Evolutionary conservation across 108 stramenopile genomes (phyloP).

Genomic region (Bacterosira constricta): DNA sequence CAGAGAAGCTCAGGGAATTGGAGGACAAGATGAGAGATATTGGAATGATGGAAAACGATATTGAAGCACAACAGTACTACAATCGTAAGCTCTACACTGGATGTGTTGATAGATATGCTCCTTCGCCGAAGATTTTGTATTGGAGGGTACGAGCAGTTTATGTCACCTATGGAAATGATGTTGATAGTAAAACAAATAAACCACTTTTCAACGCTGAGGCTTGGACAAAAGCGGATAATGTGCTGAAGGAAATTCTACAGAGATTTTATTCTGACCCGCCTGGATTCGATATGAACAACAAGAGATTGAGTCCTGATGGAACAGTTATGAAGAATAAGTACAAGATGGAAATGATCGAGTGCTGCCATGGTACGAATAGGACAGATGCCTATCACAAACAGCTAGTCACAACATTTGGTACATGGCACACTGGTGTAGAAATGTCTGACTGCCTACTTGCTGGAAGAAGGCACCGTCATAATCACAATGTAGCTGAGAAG

Average conservation of each 20-base stretch:
- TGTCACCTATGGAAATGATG: too few relatives aligned
- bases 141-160: too few relatives aligned
- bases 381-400: slow-evolving; percentile 32
- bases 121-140: too few relatives aligned
- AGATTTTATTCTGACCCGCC: slow-evolving; percentile 50
- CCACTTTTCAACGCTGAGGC: too few relatives aligned
- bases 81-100: too few relatives aligned
- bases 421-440: slow-evolving; percentile 30
- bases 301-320: slow-evolving; percentile 15
- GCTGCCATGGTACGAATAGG: slow-evolving; percentile 24
- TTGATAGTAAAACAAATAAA: too few relatives aligned
- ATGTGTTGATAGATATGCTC: too few relatives aligned
- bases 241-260: too few relatives aligned
- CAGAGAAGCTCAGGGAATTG: too few relatives aligned
- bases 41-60: too few relatives aligned
- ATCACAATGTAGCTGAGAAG: slow-evolving; percentile 20
- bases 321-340: slow-evolving; percentile 2
- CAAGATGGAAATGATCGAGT: slow-evolving; percentile 26
- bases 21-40: too few relatives aligned
- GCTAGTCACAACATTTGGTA: slow-evolving; percentile 25
- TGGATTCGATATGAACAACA: slow-evolving; percentile 22
- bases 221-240: slow-evolving; percentile 15
- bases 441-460: slow-evolving; percentile 18
- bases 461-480: slow-evolving; percentile 25
- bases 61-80: too few relatives aligned